phyloP scores from a whole-genome alignment of 352 stramenopile genomes.

The Pilasporangium apinafurcum region DNA sequence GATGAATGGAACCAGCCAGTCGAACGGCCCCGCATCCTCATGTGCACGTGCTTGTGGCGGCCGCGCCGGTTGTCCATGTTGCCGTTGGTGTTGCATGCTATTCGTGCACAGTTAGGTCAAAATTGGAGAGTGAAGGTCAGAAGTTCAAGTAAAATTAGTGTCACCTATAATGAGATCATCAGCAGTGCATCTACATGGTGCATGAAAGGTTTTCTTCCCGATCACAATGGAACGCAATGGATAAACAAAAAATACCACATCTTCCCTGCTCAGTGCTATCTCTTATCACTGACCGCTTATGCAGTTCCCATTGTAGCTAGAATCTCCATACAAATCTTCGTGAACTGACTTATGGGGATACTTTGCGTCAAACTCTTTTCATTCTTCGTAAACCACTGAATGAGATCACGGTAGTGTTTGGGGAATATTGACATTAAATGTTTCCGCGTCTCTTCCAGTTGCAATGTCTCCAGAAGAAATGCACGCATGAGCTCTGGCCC shows the following conservation, averaged over 20 bases:
- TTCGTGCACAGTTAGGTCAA: constrained; percentile 1
- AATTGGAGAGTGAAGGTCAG: too few relatives aligned
- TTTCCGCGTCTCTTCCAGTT: constrained; percentile 34
- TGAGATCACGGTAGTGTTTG: constrained; percentile 55
- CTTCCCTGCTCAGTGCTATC: too few relatives aligned
- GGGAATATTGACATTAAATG: constrained; percentile 43
- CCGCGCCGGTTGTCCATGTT: background rate
- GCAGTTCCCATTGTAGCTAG: constrained; percentile 22
- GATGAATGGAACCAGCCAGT: constrained; percentile 81
- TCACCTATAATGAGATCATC: too few relatives aligned
- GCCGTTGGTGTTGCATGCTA: background rate
- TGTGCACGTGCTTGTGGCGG: too few relatives aligned
- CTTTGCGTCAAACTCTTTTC: constrained; percentile 22
- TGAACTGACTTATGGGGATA: constrained; percentile 30
- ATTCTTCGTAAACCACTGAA: constrained; percentile 24
- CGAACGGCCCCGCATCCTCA: constrained; percentile 37
- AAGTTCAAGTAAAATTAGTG: too few relatives aligned
- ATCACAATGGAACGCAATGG: too few relatives aligned
- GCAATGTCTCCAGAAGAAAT: constrained; percentile 45
- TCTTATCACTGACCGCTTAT: too few relatives aligned
- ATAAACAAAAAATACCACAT: too few relatives aligned
- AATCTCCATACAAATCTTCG: constrained; percentile 24
- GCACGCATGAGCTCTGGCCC: constrained; percentile 20
- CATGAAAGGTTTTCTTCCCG: too few relatives aligned
- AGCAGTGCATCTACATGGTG: too few relatives aligned